Evolutionary conservation across 1,284 basidiomycete genomes (phyloP).

Genomic region (Termitomyces sp.): DNA sequence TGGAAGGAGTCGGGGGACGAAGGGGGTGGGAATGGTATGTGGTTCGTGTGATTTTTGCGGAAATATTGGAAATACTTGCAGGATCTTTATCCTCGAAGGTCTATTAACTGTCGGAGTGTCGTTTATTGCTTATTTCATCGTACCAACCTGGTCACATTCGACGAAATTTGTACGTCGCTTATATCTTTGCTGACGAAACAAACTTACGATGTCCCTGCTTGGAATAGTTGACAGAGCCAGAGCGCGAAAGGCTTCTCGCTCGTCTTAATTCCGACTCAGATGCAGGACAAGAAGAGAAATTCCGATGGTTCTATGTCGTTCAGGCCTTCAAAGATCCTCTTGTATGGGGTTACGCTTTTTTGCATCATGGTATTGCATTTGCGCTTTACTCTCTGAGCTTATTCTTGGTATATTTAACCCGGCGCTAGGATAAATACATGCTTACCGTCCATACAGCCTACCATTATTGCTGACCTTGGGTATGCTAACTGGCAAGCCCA

Average conservation of each 20-base stretch:
- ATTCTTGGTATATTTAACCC: slow-evolving; percentile 39
- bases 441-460: slow-evolving; percentile 35
- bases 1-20: slow-evolving; percentile 54
- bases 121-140: slow-evolving; percentile 46
- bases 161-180: slow-evolving; percentile 45
- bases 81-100: slow-evolving; percentile 64
- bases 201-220: slow-evolving; percentile 1
- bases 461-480: slow-evolving; percentile 56
- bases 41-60: not conserved
- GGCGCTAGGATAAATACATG: not conserved
- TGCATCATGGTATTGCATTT: slow-evolving; percentile 65
- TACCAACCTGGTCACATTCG: slow-evolving; percentile 54
- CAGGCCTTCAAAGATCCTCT: slow-evolving; percentile 55
- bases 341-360: slow-evolving; percentile 59
- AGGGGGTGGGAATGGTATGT: slow-evolving; percentile 50
- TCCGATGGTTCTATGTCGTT: slow-evolving; percentile 46
- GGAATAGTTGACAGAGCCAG: slow-evolving; percentile 41
- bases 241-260: slow-evolving; percentile 43
- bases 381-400: slow-evolving; percentile 51
- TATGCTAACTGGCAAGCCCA: slow-evolving; percentile 59
- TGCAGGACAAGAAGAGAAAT: slow-evolving; percentile 43
- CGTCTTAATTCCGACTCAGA: slow-evolving; percentile 51
- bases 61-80: slow-evolving; percentile 15
- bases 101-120: slow-evolving; percentile 46
- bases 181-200: not conserved